Evolutionary conservation across 495 filamentous ascomycete species (phyloP).

Genomic region (Annulohypoxylon maeteangense): DNA sequence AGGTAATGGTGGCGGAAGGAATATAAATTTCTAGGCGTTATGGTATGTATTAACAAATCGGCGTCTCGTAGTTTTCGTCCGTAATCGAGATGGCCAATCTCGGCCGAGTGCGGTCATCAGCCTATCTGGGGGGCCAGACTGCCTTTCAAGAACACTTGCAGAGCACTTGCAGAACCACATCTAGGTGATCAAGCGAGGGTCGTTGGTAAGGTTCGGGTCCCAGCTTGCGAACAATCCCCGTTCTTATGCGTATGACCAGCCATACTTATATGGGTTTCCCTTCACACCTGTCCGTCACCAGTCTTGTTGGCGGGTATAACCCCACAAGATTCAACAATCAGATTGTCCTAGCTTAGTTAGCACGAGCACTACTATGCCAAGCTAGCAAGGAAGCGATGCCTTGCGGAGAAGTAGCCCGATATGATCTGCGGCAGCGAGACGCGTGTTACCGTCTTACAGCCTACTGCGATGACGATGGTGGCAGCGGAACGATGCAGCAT

Average conservation of each 20-base stretch:
- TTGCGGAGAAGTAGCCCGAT: slow-evolving; percentile 38
- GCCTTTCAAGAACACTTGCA: slow-evolving; percentile 27
- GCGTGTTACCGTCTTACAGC: slow-evolving; percentile 33
- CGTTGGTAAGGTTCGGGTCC: slow-evolving; percentile 6
- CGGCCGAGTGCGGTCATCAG: slow-evolving; percentile 36
- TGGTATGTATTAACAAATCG: neutral
- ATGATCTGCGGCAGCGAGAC: slow-evolving; percentile 33
- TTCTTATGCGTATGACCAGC: slow-evolving; percentile 5
- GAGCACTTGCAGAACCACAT: slow-evolving; percentile 29
- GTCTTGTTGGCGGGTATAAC: slow-evolving; percentile 38
- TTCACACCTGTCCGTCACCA: slow-evolving; percentile 29
- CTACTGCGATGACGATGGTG: neutral
- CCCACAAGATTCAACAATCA: slow-evolving; percentile 38
- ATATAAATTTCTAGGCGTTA: neutral
- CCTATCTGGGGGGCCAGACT: slow-evolving; percentile 10
- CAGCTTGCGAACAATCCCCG: slow-evolving; percentile 31
- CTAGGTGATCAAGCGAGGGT: slow-evolving; percentile 26
- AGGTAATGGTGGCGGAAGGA: neutral
- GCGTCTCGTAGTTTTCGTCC: neutral
- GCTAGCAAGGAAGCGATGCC: slow-evolving; percentile 35
- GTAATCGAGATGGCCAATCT: slow-evolving; percentile 18
- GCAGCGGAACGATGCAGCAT: slow-evolving; percentile 15
- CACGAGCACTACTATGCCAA: slow-evolving; percentile 12
- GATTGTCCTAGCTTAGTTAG: slow-evolving; percentile 21
- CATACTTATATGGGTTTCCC: slow-evolving; percentile 15